Conservation (phyloP, 1,284 basidiomycete species). For the Moesziomyces parantarcticus region DNA sequence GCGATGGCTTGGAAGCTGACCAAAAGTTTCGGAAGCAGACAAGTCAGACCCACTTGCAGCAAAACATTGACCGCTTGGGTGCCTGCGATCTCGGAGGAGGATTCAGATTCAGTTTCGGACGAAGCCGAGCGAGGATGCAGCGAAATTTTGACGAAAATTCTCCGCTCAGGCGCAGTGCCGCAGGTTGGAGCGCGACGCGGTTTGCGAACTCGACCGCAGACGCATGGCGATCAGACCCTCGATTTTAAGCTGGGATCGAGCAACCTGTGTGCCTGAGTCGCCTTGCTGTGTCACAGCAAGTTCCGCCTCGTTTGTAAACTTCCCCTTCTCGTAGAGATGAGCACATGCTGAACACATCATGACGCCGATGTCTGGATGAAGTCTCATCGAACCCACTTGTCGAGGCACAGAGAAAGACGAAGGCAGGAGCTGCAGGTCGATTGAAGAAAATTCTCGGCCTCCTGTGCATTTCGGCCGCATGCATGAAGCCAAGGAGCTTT, state of each 20-base stretch:
- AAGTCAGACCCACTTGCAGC: not conserved
- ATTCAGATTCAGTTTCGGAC: not conserved
- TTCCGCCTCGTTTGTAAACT: no score
- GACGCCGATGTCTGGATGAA: no score
- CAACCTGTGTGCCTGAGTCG: not conserved
- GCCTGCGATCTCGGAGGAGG: not conserved
- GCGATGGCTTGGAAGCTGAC: no score
- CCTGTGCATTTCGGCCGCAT: not conserved
- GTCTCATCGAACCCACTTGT: no score
- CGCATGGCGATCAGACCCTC: not conserved
- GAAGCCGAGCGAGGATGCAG: conserved; percentile 25
- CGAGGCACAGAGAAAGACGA: no score
- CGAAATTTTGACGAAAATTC: conserved; percentile 43
- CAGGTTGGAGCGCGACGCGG: not conserved
- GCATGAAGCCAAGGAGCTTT: conserved; percentile 1
- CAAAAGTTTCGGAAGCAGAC: not conserved
- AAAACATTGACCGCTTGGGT: not conserved
- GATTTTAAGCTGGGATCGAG: not conserved
- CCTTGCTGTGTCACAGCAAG: not conserved
- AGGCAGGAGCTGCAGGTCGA: not conserved
- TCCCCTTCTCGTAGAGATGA: no score
- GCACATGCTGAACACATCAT: no score
- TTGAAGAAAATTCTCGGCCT: not conserved
- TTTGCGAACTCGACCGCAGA: not conserved
- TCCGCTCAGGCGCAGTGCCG: conserved; percentile 10